Percentiles rank a stretch among this genome's conserved stretches.
phyloP scores from a whole-genome alignment of 1,284 basidiomycete species.

The Trametes hirsuta region DNA sequence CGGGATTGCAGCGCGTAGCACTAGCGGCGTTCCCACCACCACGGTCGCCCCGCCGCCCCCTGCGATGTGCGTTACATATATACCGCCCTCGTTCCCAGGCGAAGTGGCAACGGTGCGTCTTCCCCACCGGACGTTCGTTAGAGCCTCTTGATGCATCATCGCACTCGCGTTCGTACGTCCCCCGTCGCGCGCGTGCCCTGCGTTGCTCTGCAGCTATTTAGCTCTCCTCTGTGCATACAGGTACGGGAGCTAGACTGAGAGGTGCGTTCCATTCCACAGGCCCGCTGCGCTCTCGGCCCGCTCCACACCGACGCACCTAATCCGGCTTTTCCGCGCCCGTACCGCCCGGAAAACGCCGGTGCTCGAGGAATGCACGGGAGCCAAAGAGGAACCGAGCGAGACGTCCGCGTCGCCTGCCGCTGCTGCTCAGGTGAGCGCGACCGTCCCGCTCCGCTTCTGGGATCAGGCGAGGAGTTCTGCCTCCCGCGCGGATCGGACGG shows the following conservation, averaged over 20 bases:
- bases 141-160: no score
- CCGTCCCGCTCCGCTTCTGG: not conserved
- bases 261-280: not conserved
- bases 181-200: no score
- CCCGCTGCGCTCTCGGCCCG: constrained; percentile 1
- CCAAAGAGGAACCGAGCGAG: not conserved
- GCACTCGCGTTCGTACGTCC: not conserved
- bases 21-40: no score
- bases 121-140: no score
- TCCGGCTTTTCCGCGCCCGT: constrained; percentile 2
- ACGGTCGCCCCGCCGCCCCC: no score
- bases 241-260: not conserved
- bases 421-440: no score
- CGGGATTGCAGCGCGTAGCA: no score
- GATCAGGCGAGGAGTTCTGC: not conserved
- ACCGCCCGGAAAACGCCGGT: not conserved
- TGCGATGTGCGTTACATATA: no score
- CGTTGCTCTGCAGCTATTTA: no score
- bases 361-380: constrained; percentile 6
- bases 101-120: no score
- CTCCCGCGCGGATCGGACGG: not conserved
- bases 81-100: no score
- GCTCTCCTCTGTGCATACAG: no score
- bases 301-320: not conserved
- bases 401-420: not conserved